Evolutionary conservation across 805 yeast species (phyloP).

Genomic region (Yarrowia hollandica): DNA sequence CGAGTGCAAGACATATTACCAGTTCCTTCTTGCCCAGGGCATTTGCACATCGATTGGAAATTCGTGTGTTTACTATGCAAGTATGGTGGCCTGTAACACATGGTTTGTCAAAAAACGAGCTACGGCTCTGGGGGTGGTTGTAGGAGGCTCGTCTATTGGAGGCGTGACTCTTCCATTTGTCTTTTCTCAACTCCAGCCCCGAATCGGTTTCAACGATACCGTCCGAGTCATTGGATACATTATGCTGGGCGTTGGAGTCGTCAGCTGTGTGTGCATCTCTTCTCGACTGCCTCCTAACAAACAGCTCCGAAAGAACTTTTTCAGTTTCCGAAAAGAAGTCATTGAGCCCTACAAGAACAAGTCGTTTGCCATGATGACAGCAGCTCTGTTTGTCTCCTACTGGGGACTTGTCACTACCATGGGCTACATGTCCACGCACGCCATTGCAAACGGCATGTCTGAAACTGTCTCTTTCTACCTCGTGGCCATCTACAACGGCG

Average conservation of each 20-base stretch:
- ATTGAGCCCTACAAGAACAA: conserved; percentile 15
- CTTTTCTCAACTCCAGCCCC: conserved; percentile 48
- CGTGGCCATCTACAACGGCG: conserved; percentile 50
- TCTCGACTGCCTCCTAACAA: conserved; percentile 39
- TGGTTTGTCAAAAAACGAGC: conserved; percentile 62
- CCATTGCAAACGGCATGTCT: conserved; percentile 39
- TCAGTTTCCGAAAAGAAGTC: conserved; percentile 33
- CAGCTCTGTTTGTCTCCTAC: conserved; percentile 46
- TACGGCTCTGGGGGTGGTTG: conserved; percentile 59
- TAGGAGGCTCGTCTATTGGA: conserved; percentile 67
- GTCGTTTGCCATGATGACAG: conserved; percentile 36
- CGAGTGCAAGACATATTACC: conserved; percentile 52
- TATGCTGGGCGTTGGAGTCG: conserved; percentile 34
- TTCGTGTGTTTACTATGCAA: conserved; percentile 52
- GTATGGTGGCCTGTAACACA: conserved; percentile 52
- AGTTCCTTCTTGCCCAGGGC: conserved; percentile 58
- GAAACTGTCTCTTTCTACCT: conserved; percentile 41
- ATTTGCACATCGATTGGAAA: conserved; percentile 51
- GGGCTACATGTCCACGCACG: conserved; percentile 60
- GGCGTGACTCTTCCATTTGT: conserved; percentile 62
- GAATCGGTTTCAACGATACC: conserved; percentile 60
- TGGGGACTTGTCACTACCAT: conserved; percentile 52
- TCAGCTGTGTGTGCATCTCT: conserved; percentile 41
- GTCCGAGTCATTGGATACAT: conserved; percentile 50
- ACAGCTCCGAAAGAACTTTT: conserved; percentile 34